Conservation (phyloP, 2,329 filamentous ascomycete species). For the Verticillium alfalfae region DNA sequence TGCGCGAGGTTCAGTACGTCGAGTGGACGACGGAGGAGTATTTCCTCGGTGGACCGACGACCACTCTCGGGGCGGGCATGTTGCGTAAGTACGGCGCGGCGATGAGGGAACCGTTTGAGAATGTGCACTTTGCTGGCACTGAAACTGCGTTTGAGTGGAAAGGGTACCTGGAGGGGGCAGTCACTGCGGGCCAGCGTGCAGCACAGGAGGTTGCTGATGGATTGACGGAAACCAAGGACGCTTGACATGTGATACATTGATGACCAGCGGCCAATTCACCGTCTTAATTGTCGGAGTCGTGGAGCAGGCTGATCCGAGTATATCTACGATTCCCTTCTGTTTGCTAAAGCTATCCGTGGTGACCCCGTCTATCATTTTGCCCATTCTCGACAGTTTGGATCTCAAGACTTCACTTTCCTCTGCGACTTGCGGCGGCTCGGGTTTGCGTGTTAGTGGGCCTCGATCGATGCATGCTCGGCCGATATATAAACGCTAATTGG, state of each 20-base stretch:
- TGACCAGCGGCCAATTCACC: too few relatives aligned
- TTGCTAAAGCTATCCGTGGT: too few relatives aligned
- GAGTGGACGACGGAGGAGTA: conserved; percentile 14
- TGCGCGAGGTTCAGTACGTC: conserved; percentile 7
- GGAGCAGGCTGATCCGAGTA: too few relatives aligned
- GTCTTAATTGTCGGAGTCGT: too few relatives aligned
- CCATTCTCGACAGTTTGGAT: too few relatives aligned
- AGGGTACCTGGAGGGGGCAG: conserved; percentile 19
- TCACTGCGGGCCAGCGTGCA: conserved; percentile 12
- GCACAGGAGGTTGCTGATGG: conserved; percentile 1
- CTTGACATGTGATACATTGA: not conserved
- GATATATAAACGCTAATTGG: too few relatives aligned
- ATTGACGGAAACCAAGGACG: not conserved
- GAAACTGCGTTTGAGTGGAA: conserved; percentile 18
- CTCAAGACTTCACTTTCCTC: too few relatives aligned
- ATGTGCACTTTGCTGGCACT: conserved; percentile 18
- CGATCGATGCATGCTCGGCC: too few relatives aligned
- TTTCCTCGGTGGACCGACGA: conserved; percentile 10
- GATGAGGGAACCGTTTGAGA: conserved; percentile 21
- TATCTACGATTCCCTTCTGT: too few relatives aligned
- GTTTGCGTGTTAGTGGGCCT: too few relatives aligned
- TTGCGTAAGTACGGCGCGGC: conserved; percentile 3
- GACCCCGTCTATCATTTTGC: too few relatives aligned
- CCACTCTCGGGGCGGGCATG: conserved; percentile 5
- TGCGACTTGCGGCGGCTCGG: too few relatives aligned